Conservation (phyloP, 257 asterid species). For the Ballota nigra region DNA sequence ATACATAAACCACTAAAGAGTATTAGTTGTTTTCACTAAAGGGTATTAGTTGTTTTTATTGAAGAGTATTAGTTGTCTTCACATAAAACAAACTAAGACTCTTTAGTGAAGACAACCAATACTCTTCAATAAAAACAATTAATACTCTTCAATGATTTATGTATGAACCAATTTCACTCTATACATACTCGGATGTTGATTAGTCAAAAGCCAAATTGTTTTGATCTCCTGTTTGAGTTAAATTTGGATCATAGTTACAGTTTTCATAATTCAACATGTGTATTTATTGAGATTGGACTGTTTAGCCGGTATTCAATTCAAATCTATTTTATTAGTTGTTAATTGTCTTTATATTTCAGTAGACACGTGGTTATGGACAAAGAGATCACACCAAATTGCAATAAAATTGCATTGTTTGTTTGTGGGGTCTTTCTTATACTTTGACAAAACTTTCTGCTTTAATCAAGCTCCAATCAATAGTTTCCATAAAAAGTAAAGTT, state of each 20-base stretch:
- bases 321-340: background rate
- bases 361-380: constrained; percentile 40
- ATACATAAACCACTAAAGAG: too few species aligned
- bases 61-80: too few species aligned
- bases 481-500: constrained; percentile 25
- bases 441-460: constrained; percentile 39
- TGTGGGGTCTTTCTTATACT: constrained; percentile 42
- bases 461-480: constrained; percentile 47
- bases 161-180: too few species aligned
- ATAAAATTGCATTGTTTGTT: constrained; percentile 30
- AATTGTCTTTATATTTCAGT: background rate
- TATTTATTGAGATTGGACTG: background rate
- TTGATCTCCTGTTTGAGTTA: constrained; percentile 19
- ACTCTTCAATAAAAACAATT: too few species aligned
- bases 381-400: constrained; percentile 38
- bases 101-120: too few species aligned
- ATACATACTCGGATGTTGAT: too few species aligned
- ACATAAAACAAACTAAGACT: too few species aligned
- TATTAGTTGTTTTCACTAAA: too few species aligned
- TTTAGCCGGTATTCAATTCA: constrained; percentile 23
- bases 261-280: background rate
- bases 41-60: too few species aligned
- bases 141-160: too few species aligned
- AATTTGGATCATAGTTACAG: background rate
- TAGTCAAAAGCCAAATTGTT: constrained; percentile 7